Evolutionary conservation across 2,329 filamentous ascomycete species (phyloP).

Genomic region (Delphinella strobiligena): DNA sequence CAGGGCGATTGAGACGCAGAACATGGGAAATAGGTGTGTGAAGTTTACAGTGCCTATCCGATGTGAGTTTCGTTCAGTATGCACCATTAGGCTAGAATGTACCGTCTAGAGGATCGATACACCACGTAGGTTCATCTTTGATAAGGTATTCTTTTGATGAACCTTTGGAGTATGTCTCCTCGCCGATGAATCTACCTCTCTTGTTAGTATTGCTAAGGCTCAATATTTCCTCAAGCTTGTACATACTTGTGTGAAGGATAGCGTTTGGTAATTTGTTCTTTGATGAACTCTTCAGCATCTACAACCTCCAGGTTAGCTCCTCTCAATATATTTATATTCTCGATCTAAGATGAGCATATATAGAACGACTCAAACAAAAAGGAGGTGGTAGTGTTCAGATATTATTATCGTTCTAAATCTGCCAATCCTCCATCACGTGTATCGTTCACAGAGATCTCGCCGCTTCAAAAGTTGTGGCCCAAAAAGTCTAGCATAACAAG

Average conservation of each 20-base stretch:
- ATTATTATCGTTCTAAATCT: too few species aligned
- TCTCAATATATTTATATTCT: too few species aligned
- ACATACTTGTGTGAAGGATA: constrained; percentile 56
- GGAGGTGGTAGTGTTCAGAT: too few species aligned
- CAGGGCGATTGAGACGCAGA: constrained; percentile 67
- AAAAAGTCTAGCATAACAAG: too few species aligned
- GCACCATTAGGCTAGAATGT: constrained; percentile 4
- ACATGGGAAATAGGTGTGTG: constrained; percentile 70
- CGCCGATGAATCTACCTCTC: constrained; percentile 55
- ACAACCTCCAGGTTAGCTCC: constrained; percentile 8
- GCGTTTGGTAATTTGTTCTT: constrained; percentile 41
- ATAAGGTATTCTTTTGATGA: constrained; percentile 58
- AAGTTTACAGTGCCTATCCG: constrained; percentile 58
- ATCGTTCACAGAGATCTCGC: too few species aligned
- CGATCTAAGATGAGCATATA: too few species aligned
- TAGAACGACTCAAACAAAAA: too few species aligned
- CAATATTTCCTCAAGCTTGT: neutral
- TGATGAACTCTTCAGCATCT: constrained; percentile 65
- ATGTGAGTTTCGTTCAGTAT: neutral
- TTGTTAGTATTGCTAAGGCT: constrained; percentile 3
- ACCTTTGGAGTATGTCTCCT: constrained; percentile 63
- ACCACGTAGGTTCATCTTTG: constrained; percentile 54
- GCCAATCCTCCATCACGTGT: too few species aligned
- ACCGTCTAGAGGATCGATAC: constrained; percentile 65
- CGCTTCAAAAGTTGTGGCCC: too few species aligned